Base-by-base conservation (phyloP, 2,329 filamentous ascomycete species). In the Cryphonectria radicalis region DNA sequence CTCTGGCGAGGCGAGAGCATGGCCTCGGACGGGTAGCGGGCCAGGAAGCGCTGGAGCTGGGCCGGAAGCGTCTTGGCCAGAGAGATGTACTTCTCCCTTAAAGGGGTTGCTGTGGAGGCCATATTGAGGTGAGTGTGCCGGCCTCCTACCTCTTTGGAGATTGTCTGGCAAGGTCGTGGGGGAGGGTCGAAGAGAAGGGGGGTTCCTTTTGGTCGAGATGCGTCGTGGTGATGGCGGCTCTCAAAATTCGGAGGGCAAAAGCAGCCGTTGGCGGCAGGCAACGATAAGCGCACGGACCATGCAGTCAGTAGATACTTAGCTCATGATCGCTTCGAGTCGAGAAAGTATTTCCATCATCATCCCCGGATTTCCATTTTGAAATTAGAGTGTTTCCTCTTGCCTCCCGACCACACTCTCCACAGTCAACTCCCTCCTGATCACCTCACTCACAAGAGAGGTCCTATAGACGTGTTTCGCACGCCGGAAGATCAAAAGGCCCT, bases 31-130 rank as follows among this genome's bases (percentile, higher is more conserved):
- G 96, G 96, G 81, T 95, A 98, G 75, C 93, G 92, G 70, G 92
- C 92, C 82, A 99, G 92, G 88, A 99, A 98, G 77, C 90, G 90
- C 79, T 92, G 89, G 63, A 99, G 89, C 57, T 91, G 91, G 68
- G 89, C 85, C 11, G 94, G 96, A 57, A 98, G 89, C 75, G 88
- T 85, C 82, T 91, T 89, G 73, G 92, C 92, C 71, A 94, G 86
- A 77, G 85, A 83, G 74, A 89, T 80, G 75, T 84, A 83, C 66
- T 82, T 76, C 70, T 81, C 74, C 68, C 75, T 70, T 74, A 74
- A 73, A 73, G 42, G n/a, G n/a, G 22, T n/a, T 35, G 25, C 25
- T 75, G 66, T 78, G 67, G 74, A 63, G 40, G 74, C 71, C 73
- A 75, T 76, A 46, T 50, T 73, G 67, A 17, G 57, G 53, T 68